These are phyloP conservation scores for Blastomyces emzantsi DNA, from an alignment of 2,329 filamentous ascomycete genomes.

Conservation along the genomic window DNA sequence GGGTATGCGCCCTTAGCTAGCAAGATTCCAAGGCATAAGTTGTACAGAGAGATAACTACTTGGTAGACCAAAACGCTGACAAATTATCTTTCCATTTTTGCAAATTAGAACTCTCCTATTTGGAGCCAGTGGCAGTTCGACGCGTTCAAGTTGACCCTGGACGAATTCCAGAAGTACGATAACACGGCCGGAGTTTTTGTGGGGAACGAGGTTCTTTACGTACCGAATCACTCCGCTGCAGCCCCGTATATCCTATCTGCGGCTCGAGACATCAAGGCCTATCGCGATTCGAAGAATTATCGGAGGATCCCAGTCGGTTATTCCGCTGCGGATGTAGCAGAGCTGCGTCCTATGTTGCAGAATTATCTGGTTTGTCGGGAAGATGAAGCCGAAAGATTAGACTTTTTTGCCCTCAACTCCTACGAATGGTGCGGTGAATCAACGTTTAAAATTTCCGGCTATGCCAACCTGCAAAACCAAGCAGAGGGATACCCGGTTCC, in stretches of 20 bases:
- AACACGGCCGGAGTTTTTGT: conserved; percentile 80
- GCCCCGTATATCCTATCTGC: conserved; percentile 80
- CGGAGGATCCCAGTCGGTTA: conserved; percentile 78
- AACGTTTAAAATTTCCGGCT: conserved; percentile 56
- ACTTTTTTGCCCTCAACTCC: conserved; percentile 80
- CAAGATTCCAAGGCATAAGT: not conserved
- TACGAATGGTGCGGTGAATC: conserved; percentile 66
- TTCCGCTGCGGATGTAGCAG: conserved; percentile 73
- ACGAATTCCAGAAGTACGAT: conserved; percentile 66
- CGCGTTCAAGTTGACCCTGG: conserved; percentile 62
- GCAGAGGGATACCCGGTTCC: conserved; percentile 67
- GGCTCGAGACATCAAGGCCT: conserved; percentile 70
- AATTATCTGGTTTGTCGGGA: conserved; percentile 71
- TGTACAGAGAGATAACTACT: no score
- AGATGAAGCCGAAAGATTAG: conserved; percentile 57
- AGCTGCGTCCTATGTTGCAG: conserved; percentile 55
- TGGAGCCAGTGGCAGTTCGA: conserved; percentile 68
- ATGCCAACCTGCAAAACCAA: conserved; percentile 57
- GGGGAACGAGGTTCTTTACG: conserved; percentile 68
- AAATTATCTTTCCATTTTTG: not conserved
- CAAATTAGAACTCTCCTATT: conserved; percentile 45
- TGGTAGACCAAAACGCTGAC: not conserved
- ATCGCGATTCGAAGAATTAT: conserved; percentile 65
- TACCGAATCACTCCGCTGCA: conserved; percentile 46
- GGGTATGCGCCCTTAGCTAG: conserved; percentile 24